Conservation (phyloP, 176 grass and related monocot species). For the Carex kokanica region DNA sequence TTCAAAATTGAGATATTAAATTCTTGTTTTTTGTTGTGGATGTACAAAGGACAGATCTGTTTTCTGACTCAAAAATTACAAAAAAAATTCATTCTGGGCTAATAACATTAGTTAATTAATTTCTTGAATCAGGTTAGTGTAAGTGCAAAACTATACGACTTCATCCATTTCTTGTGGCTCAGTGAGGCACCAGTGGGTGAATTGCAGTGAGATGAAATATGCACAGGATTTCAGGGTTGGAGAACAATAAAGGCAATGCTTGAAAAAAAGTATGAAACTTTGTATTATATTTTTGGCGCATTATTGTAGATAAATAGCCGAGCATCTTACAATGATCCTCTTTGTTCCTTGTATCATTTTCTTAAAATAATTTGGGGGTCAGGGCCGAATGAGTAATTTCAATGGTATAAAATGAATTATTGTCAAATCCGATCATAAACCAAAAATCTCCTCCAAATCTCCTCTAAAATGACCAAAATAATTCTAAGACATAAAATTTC, state of each 20-base stretch:
- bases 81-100: background rate
- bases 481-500: no score
- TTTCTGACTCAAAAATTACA: background rate
- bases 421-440: no score
- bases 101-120: background rate
- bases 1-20: background rate
- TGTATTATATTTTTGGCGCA: background rate
- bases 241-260: background rate
- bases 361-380: no score
- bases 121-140: constrained; percentile 69
- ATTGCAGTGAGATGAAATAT: constrained; percentile 48
- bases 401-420: no score
- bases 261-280: background rate
- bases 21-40: background rate
- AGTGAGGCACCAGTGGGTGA: constrained; percentile 85
- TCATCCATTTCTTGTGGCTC: constrained; percentile 83
- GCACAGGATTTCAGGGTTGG: background rate
- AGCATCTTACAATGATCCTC: no score
- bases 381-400: no score
- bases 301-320: no score
- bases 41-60: background rate
- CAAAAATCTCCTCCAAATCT: no score
- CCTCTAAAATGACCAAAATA: no score
- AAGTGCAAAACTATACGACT: constrained; percentile 55
- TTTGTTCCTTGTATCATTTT: no score